Conservation (phyloP, 352 stramenopile genomes). For the Elongisporangium anandrum region DNA sequence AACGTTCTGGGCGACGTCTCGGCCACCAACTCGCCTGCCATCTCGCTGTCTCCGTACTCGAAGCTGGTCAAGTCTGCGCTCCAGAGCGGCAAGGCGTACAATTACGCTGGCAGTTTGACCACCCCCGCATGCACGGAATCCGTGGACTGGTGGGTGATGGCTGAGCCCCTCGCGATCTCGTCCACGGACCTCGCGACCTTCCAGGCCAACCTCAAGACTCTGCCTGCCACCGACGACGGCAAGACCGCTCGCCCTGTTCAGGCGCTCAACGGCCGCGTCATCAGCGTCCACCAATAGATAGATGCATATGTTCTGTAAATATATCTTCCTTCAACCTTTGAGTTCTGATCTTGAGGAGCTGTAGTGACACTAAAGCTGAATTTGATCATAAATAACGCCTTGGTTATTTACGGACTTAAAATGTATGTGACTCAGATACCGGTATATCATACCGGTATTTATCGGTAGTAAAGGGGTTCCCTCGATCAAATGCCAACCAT, state of each 20-base stretch:
- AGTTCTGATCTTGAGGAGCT: too few species aligned
- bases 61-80: conserved; percentile 5
- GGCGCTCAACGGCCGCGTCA: conserved; percentile 17
- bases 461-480: background rate
- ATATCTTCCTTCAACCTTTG: background rate
- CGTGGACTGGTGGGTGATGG: conserved; percentile 32
- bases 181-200: conserved; percentile 15
- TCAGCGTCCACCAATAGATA: conserved; percentile 10
- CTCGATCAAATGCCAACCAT: too few species aligned
- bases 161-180: conserved; percentile 18
- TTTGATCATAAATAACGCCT: too few species aligned
- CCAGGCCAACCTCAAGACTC: conserved; percentile 16
- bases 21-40: conserved; percentile 10
- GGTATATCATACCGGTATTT: background rate
- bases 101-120: conserved; percentile 30
- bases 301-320: background rate
- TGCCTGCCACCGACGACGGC: conserved; percentile 18
- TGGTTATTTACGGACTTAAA: too few species aligned
- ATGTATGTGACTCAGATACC: background rate
- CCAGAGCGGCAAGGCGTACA: conserved; percentile 8
- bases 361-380: too few species aligned
- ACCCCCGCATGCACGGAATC: conserved; percentile 27
- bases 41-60: conserved; percentile 17
- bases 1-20: conserved; percentile 26
- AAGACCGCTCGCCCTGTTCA: conserved; percentile 19